Evolutionary conservation across 768 basidiomycete species (phyloP), one percentile per base, ranked within the genome.

Genomic region (Astraeus odoratus): DNA sequence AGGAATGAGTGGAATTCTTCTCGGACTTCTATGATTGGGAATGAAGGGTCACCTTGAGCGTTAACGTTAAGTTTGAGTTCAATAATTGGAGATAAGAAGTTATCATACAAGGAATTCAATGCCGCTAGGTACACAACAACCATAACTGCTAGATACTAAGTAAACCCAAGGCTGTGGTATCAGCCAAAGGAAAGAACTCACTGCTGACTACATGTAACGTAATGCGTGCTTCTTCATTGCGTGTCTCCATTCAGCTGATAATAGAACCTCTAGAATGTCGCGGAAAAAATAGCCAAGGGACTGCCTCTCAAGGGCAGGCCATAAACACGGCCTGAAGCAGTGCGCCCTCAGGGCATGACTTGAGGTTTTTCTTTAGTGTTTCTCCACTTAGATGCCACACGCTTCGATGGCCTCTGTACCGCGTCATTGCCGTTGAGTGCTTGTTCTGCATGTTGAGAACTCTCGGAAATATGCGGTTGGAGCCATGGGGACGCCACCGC

Each of bases 381-480:
- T 55, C 46, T 30, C 59, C 59, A 57, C 59, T 61, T 51, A 55
- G 57, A 42, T 48, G 25, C 52, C 57, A 52, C 56, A 49, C 51
- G 55, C 59, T 43, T 61, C 59, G 54, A 50, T 46, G 48, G 49
- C 27, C 41, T 51, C 22, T 25, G 51, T 50, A 50, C 50, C 46
- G 52, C 51, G 29, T 42, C 46, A 43, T 45, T 10, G 48, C 38
- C 48, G 31, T 22, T 40, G 42, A 39, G 35, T 51, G 39, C 41
- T 33, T 19, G 41, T 15, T 27, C 31, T 39, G 34, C 39, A 31
- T 27, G 26, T 16, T 38, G 13, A 24, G 29, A 20, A 41, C 16
- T 51, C 55, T 57, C 57, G 57, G 59, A 61, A 47, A 61, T 57
- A 53, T 22, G 37, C 22, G 8, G 6, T 29, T 6, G 31, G 30